These are phyloP conservation scores for Mycosphaerella sp. DNA, from an alignment of 2,329 filamentous ascomycete genomes.

Conservation along the genomic window DNA sequence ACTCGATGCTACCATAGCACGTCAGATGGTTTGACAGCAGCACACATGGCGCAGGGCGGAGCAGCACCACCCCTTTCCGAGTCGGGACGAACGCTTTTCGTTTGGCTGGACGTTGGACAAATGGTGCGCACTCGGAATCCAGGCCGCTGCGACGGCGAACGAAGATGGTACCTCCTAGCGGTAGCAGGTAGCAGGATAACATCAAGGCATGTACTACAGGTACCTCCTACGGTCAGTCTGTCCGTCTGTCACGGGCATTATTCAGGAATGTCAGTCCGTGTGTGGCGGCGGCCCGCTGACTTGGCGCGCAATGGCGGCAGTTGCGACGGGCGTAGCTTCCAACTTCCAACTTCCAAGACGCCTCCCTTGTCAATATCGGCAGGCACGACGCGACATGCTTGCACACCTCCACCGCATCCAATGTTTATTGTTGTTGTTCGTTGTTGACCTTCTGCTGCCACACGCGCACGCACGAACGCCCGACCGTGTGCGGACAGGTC, in stretches of 20 bases:
- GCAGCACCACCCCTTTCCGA: slow-evolving; percentile 1
- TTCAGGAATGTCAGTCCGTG: background rate
- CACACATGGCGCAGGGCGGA: background rate
- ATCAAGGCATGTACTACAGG: too few relatives aligned
- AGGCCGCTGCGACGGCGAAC: background rate
- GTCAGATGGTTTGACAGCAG: slow-evolving; percentile 13
- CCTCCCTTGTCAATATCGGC: slow-evolving; percentile 4
- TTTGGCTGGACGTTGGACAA: slow-evolving; percentile 4
- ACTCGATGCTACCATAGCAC: background rate
- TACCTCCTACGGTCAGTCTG: background rate
- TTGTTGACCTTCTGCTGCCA: background rate
- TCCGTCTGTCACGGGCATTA: background rate
- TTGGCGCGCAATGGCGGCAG: slow-evolving; percentile 3
- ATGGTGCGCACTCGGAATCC: too few relatives aligned
- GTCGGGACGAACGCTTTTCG: slow-evolving; percentile 1
- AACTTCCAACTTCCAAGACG: background rate
- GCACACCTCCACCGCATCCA: background rate
- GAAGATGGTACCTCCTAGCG: background rate
- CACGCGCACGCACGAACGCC: too few relatives aligned
- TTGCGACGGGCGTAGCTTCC: background rate
- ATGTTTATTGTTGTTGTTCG: background rate
- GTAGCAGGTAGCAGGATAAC: background rate
- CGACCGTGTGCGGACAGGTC: too few relatives aligned
- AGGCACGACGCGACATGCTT: slow-evolving; percentile 7
- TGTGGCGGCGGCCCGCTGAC: slow-evolving; percentile 1